Conservation (phyloP, 495 filamentous ascomycete species). For the Lentithecium fluviatile region DNA sequence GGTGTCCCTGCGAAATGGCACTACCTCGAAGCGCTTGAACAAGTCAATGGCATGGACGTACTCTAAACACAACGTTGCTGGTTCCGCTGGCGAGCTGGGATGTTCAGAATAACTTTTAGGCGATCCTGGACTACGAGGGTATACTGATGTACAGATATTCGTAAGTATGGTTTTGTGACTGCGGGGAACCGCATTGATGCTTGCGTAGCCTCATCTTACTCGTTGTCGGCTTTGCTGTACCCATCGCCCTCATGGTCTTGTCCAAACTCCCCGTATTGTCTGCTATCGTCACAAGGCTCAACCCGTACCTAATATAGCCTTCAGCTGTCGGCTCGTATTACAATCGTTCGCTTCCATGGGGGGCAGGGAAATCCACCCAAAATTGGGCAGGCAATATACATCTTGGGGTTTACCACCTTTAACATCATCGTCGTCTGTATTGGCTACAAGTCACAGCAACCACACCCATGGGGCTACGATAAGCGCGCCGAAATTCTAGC, state of each 20-base stretch:
- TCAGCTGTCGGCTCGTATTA: not conserved
- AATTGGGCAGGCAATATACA: not conserved
- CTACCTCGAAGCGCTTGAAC: no score
- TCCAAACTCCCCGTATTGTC: not conserved
- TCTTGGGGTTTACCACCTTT: not conserved
- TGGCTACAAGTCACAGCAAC: slow-evolving; percentile 35
- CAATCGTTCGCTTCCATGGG: no score
- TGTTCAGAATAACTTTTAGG: no score
- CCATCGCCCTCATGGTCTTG: not conserved
- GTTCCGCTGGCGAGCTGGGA: no score
- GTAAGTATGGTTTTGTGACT: no score
- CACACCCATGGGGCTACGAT: slow-evolving; percentile 37
- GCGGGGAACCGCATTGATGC: no score
- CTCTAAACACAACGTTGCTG: no score
- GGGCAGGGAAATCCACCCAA: not conserved
- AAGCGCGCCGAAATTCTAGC: slow-evolving; percentile 37
- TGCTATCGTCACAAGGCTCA: not conserved
- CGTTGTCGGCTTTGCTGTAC: not conserved
- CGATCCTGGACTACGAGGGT: no score
- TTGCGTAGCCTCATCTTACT: not conserved
- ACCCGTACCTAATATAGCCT: not conserved
- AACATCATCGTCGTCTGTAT: slow-evolving; percentile 11
- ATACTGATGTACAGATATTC: no score
- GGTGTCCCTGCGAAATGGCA: no score
- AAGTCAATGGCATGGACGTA: no score